phyloP scores from a whole-genome alignment of 2,329 filamentous ascomycete genomes.

The Penicillium sp. region DNA sequence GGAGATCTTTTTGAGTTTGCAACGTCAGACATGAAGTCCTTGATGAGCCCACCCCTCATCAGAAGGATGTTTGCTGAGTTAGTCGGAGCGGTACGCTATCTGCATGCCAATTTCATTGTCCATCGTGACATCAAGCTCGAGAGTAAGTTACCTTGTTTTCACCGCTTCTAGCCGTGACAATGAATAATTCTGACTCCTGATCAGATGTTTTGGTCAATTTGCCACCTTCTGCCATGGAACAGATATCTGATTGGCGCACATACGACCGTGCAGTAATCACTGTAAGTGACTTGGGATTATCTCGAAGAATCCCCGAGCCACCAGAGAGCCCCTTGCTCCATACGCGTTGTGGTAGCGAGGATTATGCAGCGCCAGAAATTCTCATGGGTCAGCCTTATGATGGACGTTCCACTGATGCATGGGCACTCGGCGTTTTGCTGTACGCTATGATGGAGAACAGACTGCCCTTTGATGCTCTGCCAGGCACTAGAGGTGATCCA shows the following conservation, averaged over 20 bases:
- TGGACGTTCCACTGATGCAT: constrained; percentile 85
- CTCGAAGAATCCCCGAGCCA: constrained; percentile 69
- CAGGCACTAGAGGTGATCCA: constrained; percentile 67
- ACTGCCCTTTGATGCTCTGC: constrained; percentile 85
- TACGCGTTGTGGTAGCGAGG: constrained; percentile 90
- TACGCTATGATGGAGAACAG: constrained; percentile 93
- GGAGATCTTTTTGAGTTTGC: constrained; percentile 94
- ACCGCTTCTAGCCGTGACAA: neutral
- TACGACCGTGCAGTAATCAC: constrained; percentile 83
- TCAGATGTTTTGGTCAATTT: constrained; percentile 89
- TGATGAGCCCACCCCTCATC: constrained; percentile 66
- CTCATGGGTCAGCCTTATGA: constrained; percentile 94
- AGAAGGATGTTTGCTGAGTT: constrained; percentile 87
- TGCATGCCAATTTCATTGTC: constrained; percentile 82
- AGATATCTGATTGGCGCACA: constrained; percentile 63
- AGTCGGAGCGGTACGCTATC: constrained; percentile 76
- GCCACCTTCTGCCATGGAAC: constrained; percentile 62
- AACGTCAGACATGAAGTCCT: constrained; percentile 59
- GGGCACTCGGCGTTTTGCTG: constrained; percentile 88
- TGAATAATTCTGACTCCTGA: constrained; percentile 17
- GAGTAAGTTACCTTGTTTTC: constrained; percentile 57
- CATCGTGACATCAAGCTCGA: constrained; percentile 98
- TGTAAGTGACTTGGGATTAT: constrained; percentile 86
- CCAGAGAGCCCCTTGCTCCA: constrained; percentile 81
- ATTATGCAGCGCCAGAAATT: constrained; percentile 95